These are phyloP conservation scores for Hypoxylon sp. DNA, from an alignment of 2,329 filamentous ascomycete species.

Conservation along the genomic window DNA sequence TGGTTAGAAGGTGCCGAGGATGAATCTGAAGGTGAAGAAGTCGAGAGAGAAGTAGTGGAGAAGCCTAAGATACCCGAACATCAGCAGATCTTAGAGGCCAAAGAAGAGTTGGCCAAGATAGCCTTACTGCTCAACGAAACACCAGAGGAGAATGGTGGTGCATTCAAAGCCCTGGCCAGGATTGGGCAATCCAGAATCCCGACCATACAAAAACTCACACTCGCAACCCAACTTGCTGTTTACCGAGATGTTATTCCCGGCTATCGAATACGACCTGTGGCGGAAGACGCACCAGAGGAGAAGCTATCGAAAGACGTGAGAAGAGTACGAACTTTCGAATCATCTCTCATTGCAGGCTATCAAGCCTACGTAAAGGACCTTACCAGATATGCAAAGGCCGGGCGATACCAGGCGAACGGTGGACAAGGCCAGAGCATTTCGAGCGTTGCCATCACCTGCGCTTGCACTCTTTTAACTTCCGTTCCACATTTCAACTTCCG, in stretches of 20 bases:
- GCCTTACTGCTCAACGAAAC: conserved; percentile 86
- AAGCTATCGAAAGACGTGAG: conserved; percentile 94
- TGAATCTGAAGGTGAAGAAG: conserved; percentile 55
- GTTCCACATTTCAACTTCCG: conserved; percentile 99
- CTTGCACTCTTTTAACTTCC: conserved; percentile 78
- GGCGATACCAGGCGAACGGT: conserved; percentile 46
- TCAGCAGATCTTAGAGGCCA: conserved; percentile 84
- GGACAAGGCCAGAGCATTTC: conserved; percentile 63
- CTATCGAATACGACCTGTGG: conserved; percentile 86
- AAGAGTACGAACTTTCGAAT: conserved; percentile 83
- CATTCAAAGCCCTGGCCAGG: conserved; percentile 79
- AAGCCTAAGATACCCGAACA: conserved; percentile 74
- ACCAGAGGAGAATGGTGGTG: conserved; percentile 86
- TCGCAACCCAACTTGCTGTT: conserved; percentile 86
- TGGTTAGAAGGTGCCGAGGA: conserved; percentile 71
- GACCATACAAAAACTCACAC: conserved; percentile 83
- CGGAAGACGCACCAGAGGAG: conserved; percentile 76
- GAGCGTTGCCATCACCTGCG: conserved; percentile 83
- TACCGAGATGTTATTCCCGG: conserved; percentile 98
- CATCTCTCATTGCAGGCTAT: conserved; percentile 85
- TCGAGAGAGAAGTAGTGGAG: conserved; percentile 51
- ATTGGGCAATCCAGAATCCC: conserved; percentile 74
- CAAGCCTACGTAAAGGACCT: conserved; percentile 84
- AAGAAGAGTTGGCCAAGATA: conserved; percentile 89
- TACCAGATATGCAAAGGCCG: conserved; percentile 69